These are phyloP conservation scores for Camellia oleifera DNA, from an alignment of 179 eudicot species.

Conservation along the genomic window DNA sequence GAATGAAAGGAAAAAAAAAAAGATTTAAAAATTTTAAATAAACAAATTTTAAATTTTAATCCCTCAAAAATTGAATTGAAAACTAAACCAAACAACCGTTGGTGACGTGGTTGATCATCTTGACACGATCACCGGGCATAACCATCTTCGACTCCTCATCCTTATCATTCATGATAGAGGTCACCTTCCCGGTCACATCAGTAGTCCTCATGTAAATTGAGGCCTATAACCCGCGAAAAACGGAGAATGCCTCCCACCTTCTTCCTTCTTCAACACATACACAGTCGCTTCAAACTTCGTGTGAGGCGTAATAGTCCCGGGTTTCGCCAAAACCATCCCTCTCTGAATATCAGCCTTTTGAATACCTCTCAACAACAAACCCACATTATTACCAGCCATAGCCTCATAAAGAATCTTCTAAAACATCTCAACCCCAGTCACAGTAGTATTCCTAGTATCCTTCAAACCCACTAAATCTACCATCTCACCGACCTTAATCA, in stretches of 20 bases:
- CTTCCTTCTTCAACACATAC: slow-evolving; percentile 93
- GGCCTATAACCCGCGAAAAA: slow-evolving; percentile 89
- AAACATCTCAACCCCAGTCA: slow-evolving; percentile 95
- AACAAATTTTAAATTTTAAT: too few species aligned
- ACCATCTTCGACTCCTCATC: slow-evolving; percentile 98
- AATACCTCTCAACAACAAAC: slow-evolving; percentile 78
- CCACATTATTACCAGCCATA: slow-evolving; percentile 91
- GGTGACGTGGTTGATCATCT: slow-evolving; percentile 39
- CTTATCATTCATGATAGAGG: slow-evolving; percentile 73
- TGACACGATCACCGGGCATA: slow-evolving; percentile 95
- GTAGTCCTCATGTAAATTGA: slow-evolving; percentile 97
- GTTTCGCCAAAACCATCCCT: slow-evolving; percentile 90
- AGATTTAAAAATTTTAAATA: too few species aligned
- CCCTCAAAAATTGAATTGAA: too few species aligned
- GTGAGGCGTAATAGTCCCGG: slow-evolving; percentile 77
- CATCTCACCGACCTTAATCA: slow-evolving; percentile 53
- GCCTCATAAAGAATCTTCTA: slow-evolving; percentile 90
- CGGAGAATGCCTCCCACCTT: slow-evolving; percentile 94
- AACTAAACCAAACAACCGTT: too few species aligned
- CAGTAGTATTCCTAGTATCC: slow-evolving; percentile 69
- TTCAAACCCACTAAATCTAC: slow-evolving; percentile 79
- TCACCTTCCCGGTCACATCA: slow-evolving; percentile 79
- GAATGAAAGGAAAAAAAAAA: too few species aligned
- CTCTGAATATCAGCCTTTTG: slow-evolving; percentile 80
- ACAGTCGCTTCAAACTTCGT: slow-evolving; percentile 75